Evolutionary conservation across 78 protist genomes (phyloP), one percentile per base, ranked within the genome.

Genomic region (Dictyostelium purpureum): DNA sequence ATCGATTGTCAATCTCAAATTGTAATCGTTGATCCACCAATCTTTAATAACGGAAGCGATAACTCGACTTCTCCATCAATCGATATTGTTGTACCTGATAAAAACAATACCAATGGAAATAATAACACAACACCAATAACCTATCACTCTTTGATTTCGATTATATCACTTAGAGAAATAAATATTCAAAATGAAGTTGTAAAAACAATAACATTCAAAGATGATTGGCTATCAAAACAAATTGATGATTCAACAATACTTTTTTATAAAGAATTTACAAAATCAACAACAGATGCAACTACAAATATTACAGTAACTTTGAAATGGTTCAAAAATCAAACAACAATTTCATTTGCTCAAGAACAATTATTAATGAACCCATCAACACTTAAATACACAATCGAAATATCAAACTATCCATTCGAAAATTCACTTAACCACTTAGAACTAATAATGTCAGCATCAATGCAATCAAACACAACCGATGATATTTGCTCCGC

Each of bases 321-420:
- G 4, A n/a, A 79, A 47, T 65, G 38, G 57, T 79, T 63, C 33
- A 19, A 59, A 47, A 3, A 6, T 10, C 11, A 26, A 24, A 81
- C 77, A 10, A 67, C 66, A 18, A 67, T 81, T 49, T 49, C 89
- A 51, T 81, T 81, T 69, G 77, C 71, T 5, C 11, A 38, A 26
- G 66, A 67, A 52, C 2, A 65, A 33, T 14, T 67, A 16, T 21
- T 37, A 37, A 81, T 81, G 89, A 45, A 40, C 10, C 89, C 89
- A 65, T 47, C 52, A 19, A 42, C 89, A 12, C 28, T 82, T 4
- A 82, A 82, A 56, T 82, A 70, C 65, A 82, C 65, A 21, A 54
- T 82, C 54, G 10, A 69, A 4, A 26, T 82, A 12, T 37, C 90
- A 38, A 61, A 26, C 5, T 82, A 70, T 37, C 21, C 3, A 11